Base-by-base conservation (phyloP, 1,284 basidiomycete species). In the Ganoderma sinense region DNA sequence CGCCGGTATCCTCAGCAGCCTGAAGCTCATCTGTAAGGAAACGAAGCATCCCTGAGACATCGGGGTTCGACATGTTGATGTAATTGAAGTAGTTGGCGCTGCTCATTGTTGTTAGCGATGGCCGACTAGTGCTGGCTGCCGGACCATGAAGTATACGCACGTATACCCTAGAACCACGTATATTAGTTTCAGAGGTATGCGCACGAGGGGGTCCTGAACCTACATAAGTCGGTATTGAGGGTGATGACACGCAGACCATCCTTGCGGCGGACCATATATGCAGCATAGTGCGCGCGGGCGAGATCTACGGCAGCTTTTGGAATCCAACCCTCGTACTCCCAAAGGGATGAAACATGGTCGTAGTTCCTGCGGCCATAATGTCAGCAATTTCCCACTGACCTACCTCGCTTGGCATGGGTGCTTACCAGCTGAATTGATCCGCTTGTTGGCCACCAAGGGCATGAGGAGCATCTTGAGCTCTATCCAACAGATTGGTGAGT, bases 11-110 rank as follows among this genome's bases (percentile, higher is more conserved):
- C 78, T 94, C 92, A 18, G 91, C 91, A 64, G 85, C 89, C 78
- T 94, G 91, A n/a, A 95, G 82, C 79, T 95, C 92, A 73, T 94
- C 90, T 3, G 94, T 94, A 67, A 95, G 76, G 82, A 93, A 95
- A 31, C 91, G 85, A 72, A 95, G 83, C 86, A 92, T 92, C 11
- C 93, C 93, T 48, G 89, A 92, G 51, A 84, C 83, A 78, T 95
- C 94, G 1, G 90, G 87, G 51, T 89, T 79, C 26, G 88, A 89
- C 75, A 93, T 85, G 76, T 95, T 92, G 81, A 96, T 90, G 77
- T 90, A 94, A 77, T 91, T 91, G 81, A 94, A 93, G 73, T 87
- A 89, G 76, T 95, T 94, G 11, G 87, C 83, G 62, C 88, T 89
- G 72, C 73, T 73, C 72, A 71, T 58, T 40, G 62, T 56, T 23